Percentiles rank a stretch among this genome's conserved stretches.
These are phyloP conservation scores for Serendipita sp. DNA, from an alignment of 768 basidiomycete genomes.

Conservation along the genomic window DNA sequence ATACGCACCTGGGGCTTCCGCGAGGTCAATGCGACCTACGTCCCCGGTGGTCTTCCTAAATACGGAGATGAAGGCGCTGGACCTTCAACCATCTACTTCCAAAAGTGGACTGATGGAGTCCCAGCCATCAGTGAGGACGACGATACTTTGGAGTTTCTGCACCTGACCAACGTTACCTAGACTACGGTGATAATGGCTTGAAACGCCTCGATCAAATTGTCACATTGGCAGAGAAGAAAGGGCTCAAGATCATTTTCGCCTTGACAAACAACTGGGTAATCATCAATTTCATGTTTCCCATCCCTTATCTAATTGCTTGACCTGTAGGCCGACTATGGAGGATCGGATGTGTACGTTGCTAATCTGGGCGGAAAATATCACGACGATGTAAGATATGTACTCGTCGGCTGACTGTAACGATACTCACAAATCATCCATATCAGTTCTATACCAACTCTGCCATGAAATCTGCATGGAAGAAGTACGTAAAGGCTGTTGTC, in stretches of 20 bases:
- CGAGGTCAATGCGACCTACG: conserved; percentile 9
- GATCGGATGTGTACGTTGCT: conserved; percentile 10
- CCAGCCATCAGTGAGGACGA: conserved; percentile 7
- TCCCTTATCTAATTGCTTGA: background rate
- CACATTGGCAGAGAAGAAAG: conserved; percentile 9
- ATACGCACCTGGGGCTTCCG: conserved; percentile 12
- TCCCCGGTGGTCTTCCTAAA: conserved; percentile 8
- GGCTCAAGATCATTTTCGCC: conserved; percentile 11
- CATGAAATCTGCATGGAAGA: conserved; percentile 12
- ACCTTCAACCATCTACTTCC: conserved; percentile 9
- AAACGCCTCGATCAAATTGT: conserved; percentile 12
- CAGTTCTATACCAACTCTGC: conserved; percentile 11
- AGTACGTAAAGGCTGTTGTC: conserved; percentile 11
- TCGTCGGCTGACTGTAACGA: background rate
- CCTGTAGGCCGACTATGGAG: conserved; percentile 6
- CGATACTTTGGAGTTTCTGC: background rate
- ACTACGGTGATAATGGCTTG: conserved; percentile 9
- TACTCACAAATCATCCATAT: background rate
- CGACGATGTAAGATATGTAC: conserved; percentile 9
- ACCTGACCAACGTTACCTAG: background rate
- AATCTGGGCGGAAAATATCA: conserved; percentile 11
- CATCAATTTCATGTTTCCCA: too few relatives aligned
- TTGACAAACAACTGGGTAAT: conserved; percentile 12
- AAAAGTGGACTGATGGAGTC: conserved; percentile 8
- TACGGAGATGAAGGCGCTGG: conserved; percentile 10